These are phyloP conservation scores for Panicum virgatum DNA, from an alignment of 202 grass and related monocot genomes.

Conservation along the genomic window DNA sequence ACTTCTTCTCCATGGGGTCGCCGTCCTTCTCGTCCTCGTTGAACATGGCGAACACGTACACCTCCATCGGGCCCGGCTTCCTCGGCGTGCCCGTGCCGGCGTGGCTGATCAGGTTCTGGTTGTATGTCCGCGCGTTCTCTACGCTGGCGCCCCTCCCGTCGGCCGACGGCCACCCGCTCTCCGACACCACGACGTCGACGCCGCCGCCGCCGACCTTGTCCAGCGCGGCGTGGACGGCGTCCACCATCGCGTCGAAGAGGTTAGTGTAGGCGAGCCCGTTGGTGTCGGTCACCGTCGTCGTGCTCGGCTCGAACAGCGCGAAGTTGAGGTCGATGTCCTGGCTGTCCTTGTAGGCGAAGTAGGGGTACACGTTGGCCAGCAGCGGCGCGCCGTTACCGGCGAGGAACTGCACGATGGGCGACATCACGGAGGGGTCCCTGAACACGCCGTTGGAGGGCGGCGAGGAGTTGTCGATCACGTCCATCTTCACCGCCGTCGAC, in stretches of 20 bases:
- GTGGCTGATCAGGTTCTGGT: conserved; percentile 51
- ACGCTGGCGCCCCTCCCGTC: conserved; percentile 34
- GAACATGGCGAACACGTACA: conserved; percentile 64
- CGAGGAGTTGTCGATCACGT: conserved; percentile 22
- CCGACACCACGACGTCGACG: conserved; percentile 51
- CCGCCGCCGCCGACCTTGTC: conserved; percentile 39
- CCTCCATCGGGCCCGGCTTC: conserved; percentile 45
- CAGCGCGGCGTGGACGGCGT: conserved; percentile 49
- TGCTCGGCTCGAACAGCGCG: conserved; percentile 51
- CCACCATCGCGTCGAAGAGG: conserved; percentile 70
- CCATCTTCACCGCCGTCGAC: conserved; percentile 48
- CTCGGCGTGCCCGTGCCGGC: conserved; percentile 47
- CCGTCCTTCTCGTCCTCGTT: conserved; percentile 59
- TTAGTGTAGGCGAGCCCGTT: conserved; percentile 52
- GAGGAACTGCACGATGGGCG: conserved; percentile 45
- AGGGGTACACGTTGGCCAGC: conserved; percentile 66
- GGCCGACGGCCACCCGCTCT: conserved; percentile 77
- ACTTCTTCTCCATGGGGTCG: conserved; percentile 51
- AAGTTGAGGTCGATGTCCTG: conserved; percentile 27
- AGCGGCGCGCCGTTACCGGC: conserved; percentile 41
- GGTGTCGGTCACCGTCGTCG: conserved; percentile 41
- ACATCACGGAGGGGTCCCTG: conserved; percentile 37
- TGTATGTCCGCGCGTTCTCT: conserved; percentile 50
- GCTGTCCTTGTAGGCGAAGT: conserved; percentile 50
- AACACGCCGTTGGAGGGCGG: conserved; percentile 56